A percentile compares a stretch with the other conserved stretches of the same genome.
phyloP scores from a whole-genome alignment of 306 rosid genomes.

The Pachyrhizus erosus region DNA sequence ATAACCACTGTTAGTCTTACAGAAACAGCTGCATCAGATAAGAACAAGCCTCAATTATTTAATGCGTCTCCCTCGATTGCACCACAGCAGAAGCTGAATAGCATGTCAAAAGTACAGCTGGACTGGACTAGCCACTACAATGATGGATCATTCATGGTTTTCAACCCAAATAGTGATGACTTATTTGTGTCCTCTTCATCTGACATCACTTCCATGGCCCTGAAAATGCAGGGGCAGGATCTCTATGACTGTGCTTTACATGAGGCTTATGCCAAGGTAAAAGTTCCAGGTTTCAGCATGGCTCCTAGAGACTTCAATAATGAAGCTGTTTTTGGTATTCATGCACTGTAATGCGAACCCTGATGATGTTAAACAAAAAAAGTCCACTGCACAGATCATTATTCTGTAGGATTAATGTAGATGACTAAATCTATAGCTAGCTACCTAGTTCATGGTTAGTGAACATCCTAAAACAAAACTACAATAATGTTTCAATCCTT shows the following conservation, averaged over 20 bases:
- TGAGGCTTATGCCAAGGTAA: slow-evolving; percentile 61
- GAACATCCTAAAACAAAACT: slow-evolving; percentile 39
- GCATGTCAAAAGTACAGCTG: slow-evolving; percentile 45
- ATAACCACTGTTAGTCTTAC: slow-evolving; percentile 81
- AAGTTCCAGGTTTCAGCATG: slow-evolving; percentile 49
- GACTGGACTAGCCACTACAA: slow-evolving; percentile 49
- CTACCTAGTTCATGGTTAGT: slow-evolving; percentile 46
- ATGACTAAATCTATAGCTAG: slow-evolving; percentile 35
- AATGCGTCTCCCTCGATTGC: slow-evolving; percentile 52
- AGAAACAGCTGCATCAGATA: slow-evolving; percentile 51
- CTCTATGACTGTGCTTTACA: slow-evolving; percentile 55
- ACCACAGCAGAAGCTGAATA: slow-evolving; percentile 50
- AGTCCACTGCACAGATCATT: slow-evolving; percentile 34
- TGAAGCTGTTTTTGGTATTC: slow-evolving; percentile 44
- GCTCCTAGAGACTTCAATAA: slow-evolving; percentile 61
- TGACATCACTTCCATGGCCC: slow-evolving; percentile 51
- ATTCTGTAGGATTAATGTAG: slow-evolving; percentile 51
- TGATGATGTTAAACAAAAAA: slow-evolving; percentile 41
- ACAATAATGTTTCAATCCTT: slow-evolving; percentile 42
- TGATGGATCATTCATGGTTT: slow-evolving; percentile 57
- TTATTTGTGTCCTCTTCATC: slow-evolving; percentile 56
- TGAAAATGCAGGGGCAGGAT: slow-evolving; percentile 56
- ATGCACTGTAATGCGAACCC: slow-evolving; percentile 46
- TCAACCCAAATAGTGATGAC: slow-evolving; percentile 55
- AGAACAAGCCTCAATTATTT: slow-evolving; percentile 42